phyloP scores from a whole-genome alignment of 768 basidiomycete genomes.

The Calocybe gangraenosa region DNA sequence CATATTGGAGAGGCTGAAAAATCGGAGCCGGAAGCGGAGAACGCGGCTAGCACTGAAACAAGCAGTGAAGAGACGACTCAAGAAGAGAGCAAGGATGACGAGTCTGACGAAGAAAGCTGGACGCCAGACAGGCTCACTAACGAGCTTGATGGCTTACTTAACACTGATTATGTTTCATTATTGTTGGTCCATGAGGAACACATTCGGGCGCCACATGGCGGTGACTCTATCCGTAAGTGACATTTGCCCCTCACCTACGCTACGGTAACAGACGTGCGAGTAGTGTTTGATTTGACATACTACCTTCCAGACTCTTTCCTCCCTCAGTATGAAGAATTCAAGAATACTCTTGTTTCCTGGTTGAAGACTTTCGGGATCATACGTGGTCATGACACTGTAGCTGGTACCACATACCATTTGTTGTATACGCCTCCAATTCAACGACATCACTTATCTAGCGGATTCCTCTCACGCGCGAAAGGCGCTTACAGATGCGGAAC shows the following conservation, averaged over 20 bases:
- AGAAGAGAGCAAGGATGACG: slow-evolving; percentile 36
- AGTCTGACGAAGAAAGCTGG: slow-evolving; percentile 60
- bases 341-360: slow-evolving; percentile 56
- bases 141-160: slow-evolving; percentile 52
- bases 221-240: slow-evolving; percentile 54
- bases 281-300: slow-evolving; percentile 75
- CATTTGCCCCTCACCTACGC: background rate
- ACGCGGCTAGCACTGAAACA: slow-evolving; percentile 27
- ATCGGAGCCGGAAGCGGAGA: slow-evolving; percentile 18
- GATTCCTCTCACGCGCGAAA: slow-evolving; percentile 63
- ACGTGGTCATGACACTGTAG: slow-evolving; percentile 34
- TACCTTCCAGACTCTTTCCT: slow-evolving; percentile 84
- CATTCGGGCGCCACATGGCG: slow-evolving; percentile 39
- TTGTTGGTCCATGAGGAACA: slow-evolving; percentile 77
- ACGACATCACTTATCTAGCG: slow-evolving; percentile 17
- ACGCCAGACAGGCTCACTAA: slow-evolving; percentile 52
- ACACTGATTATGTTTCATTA: slow-evolving; percentile 68
- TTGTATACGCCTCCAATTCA: background rate
- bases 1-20: slow-evolving; percentile 69
- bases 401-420: slow-evolving; percentile 15
- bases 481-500: slow-evolving; percentile 60
- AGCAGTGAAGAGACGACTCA: slow-evolving; percentile 27
- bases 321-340: slow-evolving; percentile 68
- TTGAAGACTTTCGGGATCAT: slow-evolving; percentile 63
- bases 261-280: background rate